A percentile compares a stretch with the other conserved stretches of the same genome.
Evolutionary conservation across 2,329 filamentous ascomycete genomes (phyloP).

Genomic region (Pseudogymnoascus sp.): DNA sequence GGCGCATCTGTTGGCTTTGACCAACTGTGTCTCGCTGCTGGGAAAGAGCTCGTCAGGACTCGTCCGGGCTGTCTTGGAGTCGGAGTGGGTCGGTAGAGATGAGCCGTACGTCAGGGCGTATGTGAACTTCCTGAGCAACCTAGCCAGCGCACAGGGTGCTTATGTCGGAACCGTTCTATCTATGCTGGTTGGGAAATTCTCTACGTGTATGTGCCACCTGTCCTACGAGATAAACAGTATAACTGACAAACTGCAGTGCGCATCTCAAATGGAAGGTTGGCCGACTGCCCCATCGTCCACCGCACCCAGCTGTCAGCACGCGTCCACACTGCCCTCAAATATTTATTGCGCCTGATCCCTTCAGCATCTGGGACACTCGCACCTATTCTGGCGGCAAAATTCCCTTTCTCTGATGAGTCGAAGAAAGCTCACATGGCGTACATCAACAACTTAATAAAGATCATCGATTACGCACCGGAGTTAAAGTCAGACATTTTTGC

Average conservation of each 20-base stretch:
- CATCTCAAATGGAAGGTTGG: conserved; percentile 27
- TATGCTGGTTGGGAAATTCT: conserved; percentile 76
- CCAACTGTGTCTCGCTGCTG: conserved; percentile 53
- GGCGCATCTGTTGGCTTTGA: conserved; percentile 56
- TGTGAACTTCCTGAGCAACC: conserved; percentile 58
- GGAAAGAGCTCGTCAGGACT: conserved; percentile 53
- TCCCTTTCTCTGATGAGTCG: conserved; percentile 71
- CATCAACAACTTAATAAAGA: conserved; percentile 71
- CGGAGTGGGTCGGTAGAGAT: conserved; percentile 59
- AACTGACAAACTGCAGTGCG: conserved; percentile 34
- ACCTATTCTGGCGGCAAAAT: conserved; percentile 58
- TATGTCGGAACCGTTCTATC: conserved; percentile 69
- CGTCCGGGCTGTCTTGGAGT: conserved; percentile 52
- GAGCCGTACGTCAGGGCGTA: conserved; percentile 62
- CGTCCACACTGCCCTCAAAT: conserved; percentile 68
- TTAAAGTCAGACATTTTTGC: conserved; percentile 75
- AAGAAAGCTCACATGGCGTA: conserved; percentile 80
- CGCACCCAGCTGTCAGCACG: conserved; percentile 59
- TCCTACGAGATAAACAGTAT: conserved; percentile 28
- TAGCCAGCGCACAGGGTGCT: conserved; percentile 76
- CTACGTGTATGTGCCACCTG: conserved; percentile 37
- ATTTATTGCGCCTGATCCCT: conserved; percentile 74
- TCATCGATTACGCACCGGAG: conserved; percentile 72
- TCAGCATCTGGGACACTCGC: conserved; percentile 67
- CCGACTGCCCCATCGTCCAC: conserved; percentile 52